These are phyloP conservation scores for Malbranchea zuffiana DNA, from an alignment of 2,329 filamentous ascomycete genomes.

Conservation along the genomic window DNA sequence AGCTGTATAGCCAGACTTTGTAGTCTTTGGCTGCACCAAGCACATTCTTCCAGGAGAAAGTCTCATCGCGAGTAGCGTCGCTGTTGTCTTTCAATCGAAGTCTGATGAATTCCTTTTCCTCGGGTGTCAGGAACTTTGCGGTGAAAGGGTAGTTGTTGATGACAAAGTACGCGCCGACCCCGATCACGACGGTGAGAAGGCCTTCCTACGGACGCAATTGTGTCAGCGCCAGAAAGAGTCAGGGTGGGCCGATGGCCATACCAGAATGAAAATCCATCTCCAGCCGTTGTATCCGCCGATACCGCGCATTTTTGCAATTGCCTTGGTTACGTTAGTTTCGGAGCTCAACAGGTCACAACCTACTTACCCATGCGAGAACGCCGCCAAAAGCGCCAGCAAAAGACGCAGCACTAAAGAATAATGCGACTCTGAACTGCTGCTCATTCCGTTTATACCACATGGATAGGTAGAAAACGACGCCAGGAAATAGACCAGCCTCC, in stretches of 20 bases:
- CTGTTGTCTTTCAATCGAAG: constrained; percentile 19
- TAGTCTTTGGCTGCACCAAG: constrained; percentile 22
- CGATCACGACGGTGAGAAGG: constrained; percentile 23
- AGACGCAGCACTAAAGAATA: constrained; percentile 50
- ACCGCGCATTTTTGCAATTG: constrained; percentile 23
- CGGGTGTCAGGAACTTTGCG: constrained; percentile 23
- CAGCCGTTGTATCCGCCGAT: constrained; percentile 21
- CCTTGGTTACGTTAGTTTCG: constrained; percentile 11
- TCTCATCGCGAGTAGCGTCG: constrained; percentile 22
- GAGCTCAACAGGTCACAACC: constrained; percentile 12
- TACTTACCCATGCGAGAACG: constrained; percentile 45
- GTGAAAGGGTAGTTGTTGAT: constrained; percentile 26
- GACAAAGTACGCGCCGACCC: constrained; percentile 20
- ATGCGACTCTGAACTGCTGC: constrained; percentile 46
- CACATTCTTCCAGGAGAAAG: constrained; percentile 20
- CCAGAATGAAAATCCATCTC: constrained; percentile 31
- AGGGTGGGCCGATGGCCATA: no score
- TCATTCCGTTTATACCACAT: constrained; percentile 55
- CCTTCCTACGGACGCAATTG: no score
- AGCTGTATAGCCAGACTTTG: constrained; percentile 25
- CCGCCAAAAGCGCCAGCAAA: constrained; percentile 52
- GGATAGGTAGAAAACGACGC: constrained; percentile 47
- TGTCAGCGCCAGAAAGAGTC: no score
- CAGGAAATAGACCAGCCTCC: constrained; percentile 45
- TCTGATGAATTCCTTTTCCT: constrained; percentile 21